Conservation (phyloP, 495 filamentous ascomycete genomes). For the Xylaria telfairii region DNA sequence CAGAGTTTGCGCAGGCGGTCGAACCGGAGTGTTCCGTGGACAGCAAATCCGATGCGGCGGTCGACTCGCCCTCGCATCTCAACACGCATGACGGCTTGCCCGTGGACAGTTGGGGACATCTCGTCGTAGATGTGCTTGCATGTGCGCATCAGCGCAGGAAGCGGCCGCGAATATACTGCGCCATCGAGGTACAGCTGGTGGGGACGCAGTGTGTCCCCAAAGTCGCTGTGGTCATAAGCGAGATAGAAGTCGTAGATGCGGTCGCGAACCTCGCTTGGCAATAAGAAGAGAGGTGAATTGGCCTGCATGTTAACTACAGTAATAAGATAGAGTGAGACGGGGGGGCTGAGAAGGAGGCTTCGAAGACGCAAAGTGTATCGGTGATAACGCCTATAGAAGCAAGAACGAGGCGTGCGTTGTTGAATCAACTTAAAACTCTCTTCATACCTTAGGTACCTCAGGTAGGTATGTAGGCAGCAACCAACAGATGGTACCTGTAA, state of each 20-base stretch:
- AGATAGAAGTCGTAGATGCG: slow-evolving; percentile 40
- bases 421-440: too few species aligned
- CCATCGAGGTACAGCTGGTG: slow-evolving; percentile 31
- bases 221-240: slow-evolving; percentile 32
- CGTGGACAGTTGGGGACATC: slow-evolving; percentile 30
- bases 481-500: too few species aligned
- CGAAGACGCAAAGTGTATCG: not conserved
- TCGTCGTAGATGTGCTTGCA: slow-evolving; percentile 33
- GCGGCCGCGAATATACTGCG: slow-evolving; percentile 23
- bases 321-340: not conserved
- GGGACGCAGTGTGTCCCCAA: slow-evolving; percentile 34
- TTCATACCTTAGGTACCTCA: too few species aligned
- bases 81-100: slow-evolving; percentile 29
- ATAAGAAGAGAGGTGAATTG: slow-evolving; percentile 29
- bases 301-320: slow-evolving; percentile 25
- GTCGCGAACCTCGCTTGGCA: slow-evolving; percentile 40
- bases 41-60: slow-evolving; percentile 32
- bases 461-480: too few species aligned
- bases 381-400: not conserved
- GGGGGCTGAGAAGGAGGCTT: not conserved
- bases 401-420: not conserved
- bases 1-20: slow-evolving; percentile 36
- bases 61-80: slow-evolving; percentile 28
- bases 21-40: slow-evolving; percentile 31
- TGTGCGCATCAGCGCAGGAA: slow-evolving; percentile 35